These are phyloP conservation scores for Diphasiastrum complanatum DNA, from an alignment of 83 land plant genomes.

Conservation along the genomic window DNA sequence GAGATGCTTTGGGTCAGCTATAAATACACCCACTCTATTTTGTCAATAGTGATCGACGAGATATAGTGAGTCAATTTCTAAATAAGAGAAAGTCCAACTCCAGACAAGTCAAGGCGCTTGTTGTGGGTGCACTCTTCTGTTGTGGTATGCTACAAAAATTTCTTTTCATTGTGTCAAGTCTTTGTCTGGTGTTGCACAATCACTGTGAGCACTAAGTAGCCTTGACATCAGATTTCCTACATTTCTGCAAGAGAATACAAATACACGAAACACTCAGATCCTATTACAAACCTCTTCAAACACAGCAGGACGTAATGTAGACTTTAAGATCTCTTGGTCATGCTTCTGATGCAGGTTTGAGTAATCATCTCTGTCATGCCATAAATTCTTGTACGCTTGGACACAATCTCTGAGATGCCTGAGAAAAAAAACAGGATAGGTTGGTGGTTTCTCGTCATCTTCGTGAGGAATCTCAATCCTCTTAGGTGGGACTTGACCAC, in stretches of 20 bases:
- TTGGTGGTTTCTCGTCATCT: slow-evolving; percentile 13
- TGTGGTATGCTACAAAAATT: neutral
- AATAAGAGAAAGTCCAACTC: too few species aligned
- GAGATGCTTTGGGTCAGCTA: too few species aligned
- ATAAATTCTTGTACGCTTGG: slow-evolving; percentile 17
- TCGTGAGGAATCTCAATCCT: slow-evolving; percentile 20
- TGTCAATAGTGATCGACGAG: too few species aligned
- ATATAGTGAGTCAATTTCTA: too few species aligned
- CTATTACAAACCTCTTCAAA: slow-evolving; percentile 33
- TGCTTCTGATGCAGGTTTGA: slow-evolving; percentile 24
- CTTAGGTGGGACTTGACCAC: neutral
- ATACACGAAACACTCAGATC: neutral
- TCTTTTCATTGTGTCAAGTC: neutral
- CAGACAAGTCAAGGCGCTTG: too few species aligned
- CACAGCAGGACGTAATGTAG: slow-evolving; percentile 28
- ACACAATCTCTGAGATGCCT: slow-evolving; percentile 15
- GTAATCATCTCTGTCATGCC: slow-evolving; percentile 44
- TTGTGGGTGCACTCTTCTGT: neutral
- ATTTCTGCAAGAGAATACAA: neutral
- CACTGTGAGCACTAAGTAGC: neutral
- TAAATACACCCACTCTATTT: too few species aligned
- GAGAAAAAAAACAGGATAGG: slow-evolving; percentile 32
- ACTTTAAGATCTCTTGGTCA: slow-evolving; percentile 32
- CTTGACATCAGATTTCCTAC: neutral
- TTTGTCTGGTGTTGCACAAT: neutral